These are phyloP conservation scores for Barnettozyma hawaiiensis DNA, from an alignment of 1,139 yeast species.

Conservation along the genomic window DNA sequence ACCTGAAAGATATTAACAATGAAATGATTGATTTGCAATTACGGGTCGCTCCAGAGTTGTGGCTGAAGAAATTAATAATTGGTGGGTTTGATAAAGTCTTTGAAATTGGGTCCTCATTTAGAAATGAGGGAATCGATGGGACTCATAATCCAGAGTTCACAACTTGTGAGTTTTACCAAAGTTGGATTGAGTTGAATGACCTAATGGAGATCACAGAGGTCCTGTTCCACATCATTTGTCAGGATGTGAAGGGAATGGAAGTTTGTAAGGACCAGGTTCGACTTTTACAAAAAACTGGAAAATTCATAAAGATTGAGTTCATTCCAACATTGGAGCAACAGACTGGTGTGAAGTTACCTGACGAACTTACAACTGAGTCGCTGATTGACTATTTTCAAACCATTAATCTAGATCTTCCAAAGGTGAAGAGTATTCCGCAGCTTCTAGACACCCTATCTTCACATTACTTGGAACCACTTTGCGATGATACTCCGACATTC, in stretches of 20 bases:
- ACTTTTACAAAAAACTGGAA: slow-evolving; percentile 25
- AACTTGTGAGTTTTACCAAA: slow-evolving; percentile 87
- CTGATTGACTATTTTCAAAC: slow-evolving; percentile 36
- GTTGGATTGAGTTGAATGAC: slow-evolving; percentile 65
- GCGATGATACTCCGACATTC: slow-evolving; percentile 54
- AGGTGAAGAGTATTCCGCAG: slow-evolving; percentile 43
- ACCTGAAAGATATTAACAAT: slow-evolving; percentile 33
- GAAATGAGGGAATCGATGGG: slow-evolving; percentile 90
- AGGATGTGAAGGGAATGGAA: slow-evolving; percentile 15
- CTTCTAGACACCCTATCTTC: slow-evolving; percentile 65
- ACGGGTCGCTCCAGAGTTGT: slow-evolving; percentile 90
- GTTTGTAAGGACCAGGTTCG: slow-evolving; percentile 7
- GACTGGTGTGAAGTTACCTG: slow-evolving; percentile 41
- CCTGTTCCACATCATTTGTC: slow-evolving; percentile 40
- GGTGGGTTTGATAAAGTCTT: slow-evolving; percentile 82
- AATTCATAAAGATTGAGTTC: slow-evolving; percentile 47
- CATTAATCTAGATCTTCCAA: slow-evolving; percentile 35
- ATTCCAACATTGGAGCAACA: slow-evolving; percentile 48
- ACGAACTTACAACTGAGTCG: slow-evolving; percentile 32
- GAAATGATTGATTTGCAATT: slow-evolving; percentile 42
- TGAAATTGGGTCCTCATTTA: slow-evolving; percentile 79
- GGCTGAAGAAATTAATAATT: slow-evolving; percentile 79
- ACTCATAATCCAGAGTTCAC: slow-evolving; percentile 97
- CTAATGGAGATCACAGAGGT: slow-evolving; percentile 61
- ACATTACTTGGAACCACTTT: slow-evolving; percentile 58